Base-by-base conservation (phyloP, 345 rosid species). In the Passiflora organensis region DNA sequence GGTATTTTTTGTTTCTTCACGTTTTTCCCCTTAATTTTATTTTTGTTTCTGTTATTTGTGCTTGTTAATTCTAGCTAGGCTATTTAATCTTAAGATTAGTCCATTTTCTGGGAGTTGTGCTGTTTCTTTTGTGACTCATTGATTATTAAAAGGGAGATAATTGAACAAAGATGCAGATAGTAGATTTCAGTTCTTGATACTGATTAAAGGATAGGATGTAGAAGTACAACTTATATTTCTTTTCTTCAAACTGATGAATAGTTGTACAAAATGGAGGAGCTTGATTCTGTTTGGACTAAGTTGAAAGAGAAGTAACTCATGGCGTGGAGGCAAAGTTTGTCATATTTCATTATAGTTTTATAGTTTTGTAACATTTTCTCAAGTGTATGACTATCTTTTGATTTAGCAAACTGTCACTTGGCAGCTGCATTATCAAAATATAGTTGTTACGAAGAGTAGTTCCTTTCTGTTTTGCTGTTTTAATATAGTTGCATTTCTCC, bases 1-100 rank as follows among this genome's bases (percentile, higher is more conserved):
- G 98, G 98, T 86, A 65, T 69, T 65, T 23, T 49, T 62, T 64
- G 20, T 59, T 67, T n/a, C n/a, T n/a, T n/a, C n/a, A n/a, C 43
- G 10, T 62, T 43, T 51, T 19, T 23, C 52, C 64, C 53, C 53
- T 18, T 32, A n/a, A n/a, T 48, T n/a, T n/a, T n/a, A n/a, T n/a
- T n/a, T 52, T 28, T 44, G 36, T 43, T 23, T 53, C 43, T 23
- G 14, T 13, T 46, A 23, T 17, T 28, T 28, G 34, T n/a, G n/a
- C n/a, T n/a, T n/a, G n/a, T n/a, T n/a, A n/a, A n/a, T n/a, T n/a
- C n/a, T n/a, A n/a, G n/a, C n/a, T n/a, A n/a, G n/a, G n/a, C n/a
- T n/a, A n/a, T n/a, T n/a, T n/a, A n/a, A n/a, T n/a, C n/a, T n/a
- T n/a, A n/a, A n/a, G n/a, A n/a, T n/a, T n/a, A n/a, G n/a, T n/a